Base-by-base conservation (phyloP, 2,329 filamentous ascomycete species). In the Fusarium sp. region DNA sequence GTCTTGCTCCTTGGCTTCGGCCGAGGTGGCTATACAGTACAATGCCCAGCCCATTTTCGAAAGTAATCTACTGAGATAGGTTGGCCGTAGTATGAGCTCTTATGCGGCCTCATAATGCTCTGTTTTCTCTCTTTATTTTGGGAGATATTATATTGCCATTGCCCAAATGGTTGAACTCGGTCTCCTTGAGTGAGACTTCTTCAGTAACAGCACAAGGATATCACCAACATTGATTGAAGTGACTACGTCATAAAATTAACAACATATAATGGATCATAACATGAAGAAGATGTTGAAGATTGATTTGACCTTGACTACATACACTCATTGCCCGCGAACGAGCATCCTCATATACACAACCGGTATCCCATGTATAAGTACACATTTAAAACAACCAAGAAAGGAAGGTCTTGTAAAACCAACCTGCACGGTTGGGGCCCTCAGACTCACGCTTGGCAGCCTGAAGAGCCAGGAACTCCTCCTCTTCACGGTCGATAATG, bases 401-500 rank as follows among this genome's bases (percentile, higher is more conserved):
- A 20, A 81, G 29, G 53, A 79, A 81, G 20, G 73, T 74, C 72
- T 80, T 75, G 71, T 81, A 81, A 66, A 81, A 77, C 72, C 78
- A 80, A 42, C 70, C 68, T 13, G 76, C 76, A 16, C 65, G 70
- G 67, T 69, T 65, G 5, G 49, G 37, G 11, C 72, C 72, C 50
- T 68, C 69, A 10, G 66, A 28, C 42, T 76, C 77, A 29, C 67
- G 65, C 38, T 74, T 72, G 10, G 75, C 70, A 46, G 75, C 76
- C 64, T 81, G 70, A 23, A 72, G 66, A 39, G 79, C 89, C 56
- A 92, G 73, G 80, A 91, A 93, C 66, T 88, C 89, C 63, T 88
- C 86, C 80, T 94, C 92, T 75, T 93, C 91, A 11, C 88, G 84
- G 78, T 93, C 91, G 69, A 93, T 91, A 63, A 87, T 84, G 54